Evolutionary conservation across 257 asterid species (phyloP).

Genomic region (Coffea canephora): DNA sequence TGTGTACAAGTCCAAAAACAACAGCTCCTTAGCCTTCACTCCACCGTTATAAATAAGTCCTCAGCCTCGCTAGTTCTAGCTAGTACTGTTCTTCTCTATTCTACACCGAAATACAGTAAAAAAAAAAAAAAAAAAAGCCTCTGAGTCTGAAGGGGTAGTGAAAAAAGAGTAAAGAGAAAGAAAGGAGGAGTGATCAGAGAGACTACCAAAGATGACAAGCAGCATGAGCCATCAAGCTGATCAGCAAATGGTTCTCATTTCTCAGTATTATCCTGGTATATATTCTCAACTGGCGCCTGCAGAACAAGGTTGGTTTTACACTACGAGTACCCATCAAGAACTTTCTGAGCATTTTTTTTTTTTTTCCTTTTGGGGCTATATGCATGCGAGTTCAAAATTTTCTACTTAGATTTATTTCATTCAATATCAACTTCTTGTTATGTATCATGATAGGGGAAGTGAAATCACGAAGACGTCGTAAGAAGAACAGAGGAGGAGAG

Average conservation of each 20-base stretch:
- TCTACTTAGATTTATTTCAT: neutral
- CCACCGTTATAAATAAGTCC: slow-evolving; percentile 8
- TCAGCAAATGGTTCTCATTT: slow-evolving; percentile 48
- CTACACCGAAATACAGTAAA: neutral
- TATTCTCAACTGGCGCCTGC: slow-evolving; percentile 31
- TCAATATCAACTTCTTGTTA: neutral
- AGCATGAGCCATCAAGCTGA: slow-evolving; percentile 33
- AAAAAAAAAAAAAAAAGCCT: neutral
- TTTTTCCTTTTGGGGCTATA: no score
- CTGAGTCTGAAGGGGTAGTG: neutral
- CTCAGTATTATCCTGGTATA: slow-evolving; percentile 46
- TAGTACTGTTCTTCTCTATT: neutral
- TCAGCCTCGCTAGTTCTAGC: neutral
- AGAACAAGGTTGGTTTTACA: slow-evolving; percentile 31
- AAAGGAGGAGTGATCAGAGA: neutral
- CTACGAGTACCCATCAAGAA: neutral
- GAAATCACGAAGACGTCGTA: slow-evolving; percentile 32
- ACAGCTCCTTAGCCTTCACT: slow-evolving; percentile 11
- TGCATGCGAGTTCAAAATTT: neutral
- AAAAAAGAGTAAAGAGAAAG: neutral
- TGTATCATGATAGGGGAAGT: slow-evolving; percentile 15
- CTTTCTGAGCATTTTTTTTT: no score
- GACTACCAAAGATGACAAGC: slow-evolving; percentile 2
- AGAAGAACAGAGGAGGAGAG: slow-evolving; percentile 38
- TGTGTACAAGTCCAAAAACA: slow-evolving; percentile 21